Conservation (phyloP, 2,329 filamentous ascomycete genomes). For the Alternaria conjuncta region DNA sequence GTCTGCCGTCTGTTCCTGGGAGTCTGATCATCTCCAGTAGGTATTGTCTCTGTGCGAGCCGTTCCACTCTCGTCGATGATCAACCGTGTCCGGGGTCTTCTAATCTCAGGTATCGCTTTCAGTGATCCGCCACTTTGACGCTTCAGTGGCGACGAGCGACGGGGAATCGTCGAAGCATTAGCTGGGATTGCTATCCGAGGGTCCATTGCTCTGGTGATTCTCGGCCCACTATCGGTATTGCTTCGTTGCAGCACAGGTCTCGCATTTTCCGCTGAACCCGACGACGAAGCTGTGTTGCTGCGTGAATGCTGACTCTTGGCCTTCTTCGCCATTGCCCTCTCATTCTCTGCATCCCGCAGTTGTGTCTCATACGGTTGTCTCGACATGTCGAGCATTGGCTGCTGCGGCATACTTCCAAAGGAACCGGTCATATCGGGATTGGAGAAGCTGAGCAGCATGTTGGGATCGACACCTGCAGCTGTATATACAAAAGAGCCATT, state of each 20-base stretch:
- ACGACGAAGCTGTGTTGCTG: constrained; percentile 49
- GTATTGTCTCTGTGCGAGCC: constrained; percentile 55
- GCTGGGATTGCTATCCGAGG: constrained; percentile 32
- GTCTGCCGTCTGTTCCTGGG: constrained; percentile 29
- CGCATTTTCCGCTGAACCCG: constrained; percentile 39
- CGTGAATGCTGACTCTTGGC: constrained; percentile 48
- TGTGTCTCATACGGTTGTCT: constrained; percentile 51
- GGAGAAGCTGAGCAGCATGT: constrained; percentile 54
- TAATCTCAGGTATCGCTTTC: constrained; percentile 55
- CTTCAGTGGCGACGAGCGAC: constrained; percentile 57
- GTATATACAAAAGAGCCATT: constrained; percentile 44
- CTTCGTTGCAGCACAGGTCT: constrained; percentile 52
- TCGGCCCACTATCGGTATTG: constrained; percentile 54
- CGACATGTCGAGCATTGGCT: constrained; percentile 17
- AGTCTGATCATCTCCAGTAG: constrained; percentile 43
- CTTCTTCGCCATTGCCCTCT: constrained; percentile 42
- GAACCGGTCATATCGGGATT: constrained; percentile 34
- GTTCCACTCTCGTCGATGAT: constrained; percentile 57
- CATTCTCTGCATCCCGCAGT: constrained; percentile 41
- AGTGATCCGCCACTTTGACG: constrained; percentile 51
- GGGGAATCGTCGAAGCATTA: constrained; percentile 43
- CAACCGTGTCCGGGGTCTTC: constrained; percentile 52
- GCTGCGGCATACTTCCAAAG: constrained; percentile 36
- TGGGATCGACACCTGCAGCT: constrained; percentile 56
- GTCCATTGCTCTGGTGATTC: constrained; percentile 40